These are phyloP conservation scores for Trichoderma orchidacearum DNA, from an alignment of 495 filamentous ascomycete genomes.

Conservation along the genomic window DNA sequence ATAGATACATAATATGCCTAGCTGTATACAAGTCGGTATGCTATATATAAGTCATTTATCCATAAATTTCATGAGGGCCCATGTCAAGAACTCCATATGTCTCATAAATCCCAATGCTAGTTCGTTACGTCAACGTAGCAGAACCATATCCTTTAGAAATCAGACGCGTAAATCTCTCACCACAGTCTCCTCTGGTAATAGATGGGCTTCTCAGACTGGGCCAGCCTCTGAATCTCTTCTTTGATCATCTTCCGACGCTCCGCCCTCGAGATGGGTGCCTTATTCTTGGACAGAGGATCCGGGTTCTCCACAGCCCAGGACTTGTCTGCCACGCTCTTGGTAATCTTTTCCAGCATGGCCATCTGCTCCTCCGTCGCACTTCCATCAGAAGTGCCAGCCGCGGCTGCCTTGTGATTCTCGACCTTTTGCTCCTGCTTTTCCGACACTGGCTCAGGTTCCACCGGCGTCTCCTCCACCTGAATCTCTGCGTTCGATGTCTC, in stretches of 20 bases:
- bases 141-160: no score
- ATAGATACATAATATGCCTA: no score
- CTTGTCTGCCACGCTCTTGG: conserved; percentile 6
- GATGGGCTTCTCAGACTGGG: conserved; percentile 22
- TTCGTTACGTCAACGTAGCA: no score
- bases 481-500: conserved; percentile 1
- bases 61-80: no score
- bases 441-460: conserved; percentile 7
- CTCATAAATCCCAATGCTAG: no score
- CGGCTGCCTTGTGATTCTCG: conserved; percentile 1
- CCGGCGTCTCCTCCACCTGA: conserved; percentile 18
- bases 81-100: no score
- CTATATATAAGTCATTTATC: no score
- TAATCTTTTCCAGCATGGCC: conserved; percentile 4
- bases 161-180: conserved; percentile 12
- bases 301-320: conserved; percentile 4
- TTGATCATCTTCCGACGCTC: conserved; percentile 35
- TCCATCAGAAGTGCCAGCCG: neutral
- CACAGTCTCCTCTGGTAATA: conserved; percentile 33
- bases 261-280: conserved; percentile 26
- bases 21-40: no score
- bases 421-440: conserved; percentile 4
- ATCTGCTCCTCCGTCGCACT: neutral
- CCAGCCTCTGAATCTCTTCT: conserved; percentile 31
- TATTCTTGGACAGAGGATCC: neutral